phyloP scores from a whole-genome alignment of 1,284 basidiomycete genomes.

The Moesziomyces parantarcticus region DNA sequence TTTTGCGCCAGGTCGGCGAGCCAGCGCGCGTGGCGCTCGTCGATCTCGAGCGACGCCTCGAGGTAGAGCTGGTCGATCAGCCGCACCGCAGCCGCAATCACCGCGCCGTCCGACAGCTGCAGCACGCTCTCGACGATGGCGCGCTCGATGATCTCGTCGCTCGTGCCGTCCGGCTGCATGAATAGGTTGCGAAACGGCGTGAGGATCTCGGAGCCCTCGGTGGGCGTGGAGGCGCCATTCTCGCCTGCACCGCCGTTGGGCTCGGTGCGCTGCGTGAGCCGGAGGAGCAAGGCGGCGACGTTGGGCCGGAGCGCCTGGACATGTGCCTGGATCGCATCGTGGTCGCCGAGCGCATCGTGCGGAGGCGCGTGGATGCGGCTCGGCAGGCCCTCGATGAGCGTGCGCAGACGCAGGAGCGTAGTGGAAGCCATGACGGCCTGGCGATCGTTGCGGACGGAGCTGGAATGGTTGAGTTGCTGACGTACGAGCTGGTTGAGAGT shows the following conservation, averaged over 20 bases:
- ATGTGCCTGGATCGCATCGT: constrained; percentile 25
- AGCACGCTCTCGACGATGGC: constrained; percentile 39
- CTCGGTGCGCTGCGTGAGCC: constrained; percentile 14
- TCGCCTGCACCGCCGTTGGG: neutral
- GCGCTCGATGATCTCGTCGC: constrained; percentile 45
- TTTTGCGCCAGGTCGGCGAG: constrained; percentile 25
- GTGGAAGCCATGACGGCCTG: constrained; percentile 49
- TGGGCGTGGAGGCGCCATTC: constrained; percentile 6
- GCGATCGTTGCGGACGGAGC: constrained; percentile 36
- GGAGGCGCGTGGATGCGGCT: constrained; percentile 18
- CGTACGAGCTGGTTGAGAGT: constrained; percentile 48
- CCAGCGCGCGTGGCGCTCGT: constrained; percentile 47
- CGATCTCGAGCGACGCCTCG: constrained; percentile 48
- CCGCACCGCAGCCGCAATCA: constrained; percentile 26
- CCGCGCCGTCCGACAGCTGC: constrained; percentile 3
- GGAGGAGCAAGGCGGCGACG: constrained; percentile 31
- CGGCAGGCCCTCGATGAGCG: constrained; percentile 33
- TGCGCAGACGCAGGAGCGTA: constrained; percentile 40
- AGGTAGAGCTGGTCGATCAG: constrained; percentile 49
- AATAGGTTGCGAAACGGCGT: constrained; percentile 33
- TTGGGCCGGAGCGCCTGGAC: constrained; percentile 23
- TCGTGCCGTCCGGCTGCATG: constrained; percentile 29
- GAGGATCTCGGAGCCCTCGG: constrained; percentile 28
- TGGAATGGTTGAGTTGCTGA: constrained; percentile 48
- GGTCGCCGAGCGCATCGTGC: constrained; percentile 7